Conservation (phyloP, 495 filamentous ascomycete species). For the Evernia prunastri region DNA sequence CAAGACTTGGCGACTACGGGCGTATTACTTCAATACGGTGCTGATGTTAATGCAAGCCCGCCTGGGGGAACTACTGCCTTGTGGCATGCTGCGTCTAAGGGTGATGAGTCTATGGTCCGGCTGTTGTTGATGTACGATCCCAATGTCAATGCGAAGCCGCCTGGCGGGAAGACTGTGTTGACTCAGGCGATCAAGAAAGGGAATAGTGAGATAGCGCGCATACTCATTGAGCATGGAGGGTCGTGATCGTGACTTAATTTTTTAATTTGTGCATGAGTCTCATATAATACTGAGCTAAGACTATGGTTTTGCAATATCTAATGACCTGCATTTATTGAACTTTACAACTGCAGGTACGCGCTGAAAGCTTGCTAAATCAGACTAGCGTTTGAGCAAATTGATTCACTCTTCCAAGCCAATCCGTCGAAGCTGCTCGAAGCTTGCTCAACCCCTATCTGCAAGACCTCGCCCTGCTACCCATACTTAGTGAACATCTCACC, state of each 20-base stretch:
- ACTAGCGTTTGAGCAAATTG: too few relatives aligned
- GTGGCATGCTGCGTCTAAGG: conserved; percentile 15
- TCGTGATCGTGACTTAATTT: too few relatives aligned
- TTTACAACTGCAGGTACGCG: too few relatives aligned
- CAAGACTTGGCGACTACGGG: conserved; percentile 14
- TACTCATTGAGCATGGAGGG: conserved; percentile 4
- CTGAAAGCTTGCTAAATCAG: too few relatives aligned
- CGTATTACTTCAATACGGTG: conserved; percentile 18
- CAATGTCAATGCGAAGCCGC: conserved; percentile 13
- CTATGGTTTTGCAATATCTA: background rate
- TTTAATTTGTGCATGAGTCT: background rate
- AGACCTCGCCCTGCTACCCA: too few relatives aligned
- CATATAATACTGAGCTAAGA: background rate
- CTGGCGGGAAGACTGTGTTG: conserved; percentile 17
- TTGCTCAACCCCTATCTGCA: too few relatives aligned
- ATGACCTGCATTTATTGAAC: too few relatives aligned
- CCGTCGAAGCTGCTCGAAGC: too few relatives aligned
- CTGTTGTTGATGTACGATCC: conserved; percentile 21
- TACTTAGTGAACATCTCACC: too few relatives aligned
- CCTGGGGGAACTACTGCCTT: conserved; percentile 22
- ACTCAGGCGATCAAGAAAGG: conserved; percentile 18
- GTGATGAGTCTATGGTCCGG: conserved; percentile 13
- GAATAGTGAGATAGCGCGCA: conserved; percentile 4
- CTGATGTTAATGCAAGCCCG: conserved; percentile 21
- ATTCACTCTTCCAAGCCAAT: too few relatives aligned